Conservation (phyloP, 768 basidiomycete species). For the Russula dissimulans region DNA sequence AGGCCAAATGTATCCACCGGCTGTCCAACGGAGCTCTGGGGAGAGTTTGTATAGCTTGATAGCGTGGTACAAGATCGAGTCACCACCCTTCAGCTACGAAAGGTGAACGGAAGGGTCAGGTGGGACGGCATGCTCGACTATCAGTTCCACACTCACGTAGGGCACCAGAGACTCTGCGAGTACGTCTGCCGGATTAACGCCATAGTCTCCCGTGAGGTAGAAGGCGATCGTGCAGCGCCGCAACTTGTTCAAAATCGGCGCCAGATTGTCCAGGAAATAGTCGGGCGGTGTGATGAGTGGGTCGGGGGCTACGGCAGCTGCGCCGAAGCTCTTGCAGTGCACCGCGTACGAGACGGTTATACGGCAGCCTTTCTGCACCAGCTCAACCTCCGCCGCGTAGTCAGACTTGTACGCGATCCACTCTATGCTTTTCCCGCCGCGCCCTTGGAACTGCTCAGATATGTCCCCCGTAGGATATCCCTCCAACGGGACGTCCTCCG, state of each 20-base stretch:
- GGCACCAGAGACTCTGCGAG: slow-evolving; percentile 66
- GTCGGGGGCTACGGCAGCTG: slow-evolving; percentile 40
- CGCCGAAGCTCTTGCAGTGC: slow-evolving; percentile 58
- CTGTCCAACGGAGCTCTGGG: slow-evolving; percentile 72
- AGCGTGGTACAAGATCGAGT: slow-evolving; percentile 66
- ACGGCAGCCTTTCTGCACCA: slow-evolving; percentile 60
- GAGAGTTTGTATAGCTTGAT: slow-evolving; percentile 66
- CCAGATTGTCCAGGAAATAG: slow-evolving; percentile 59
- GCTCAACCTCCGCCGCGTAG: slow-evolving; percentile 67
- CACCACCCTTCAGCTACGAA: slow-evolving; percentile 63
- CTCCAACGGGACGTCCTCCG: slow-evolving; percentile 30
- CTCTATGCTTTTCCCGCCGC: slow-evolving; percentile 57
- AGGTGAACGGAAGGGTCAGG: neutral
- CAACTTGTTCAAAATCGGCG: slow-evolving; percentile 61
- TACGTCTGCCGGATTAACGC: slow-evolving; percentile 57
- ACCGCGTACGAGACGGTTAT: slow-evolving; percentile 65
- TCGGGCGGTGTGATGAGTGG: slow-evolving; percentile 68
- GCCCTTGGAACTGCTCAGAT: slow-evolving; percentile 45
- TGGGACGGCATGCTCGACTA: neutral
- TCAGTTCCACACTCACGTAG: slow-evolving; percentile 37
- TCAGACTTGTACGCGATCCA: slow-evolving; percentile 72
- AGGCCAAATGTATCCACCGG: slow-evolving; percentile 78
- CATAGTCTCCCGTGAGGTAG: slow-evolving; percentile 60
- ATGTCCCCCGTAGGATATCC: no score
- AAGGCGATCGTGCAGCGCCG: slow-evolving; percentile 68